Base-by-base conservation (phyloP, 441 rosid genomes). In the Gossypium lobatum region DNA sequence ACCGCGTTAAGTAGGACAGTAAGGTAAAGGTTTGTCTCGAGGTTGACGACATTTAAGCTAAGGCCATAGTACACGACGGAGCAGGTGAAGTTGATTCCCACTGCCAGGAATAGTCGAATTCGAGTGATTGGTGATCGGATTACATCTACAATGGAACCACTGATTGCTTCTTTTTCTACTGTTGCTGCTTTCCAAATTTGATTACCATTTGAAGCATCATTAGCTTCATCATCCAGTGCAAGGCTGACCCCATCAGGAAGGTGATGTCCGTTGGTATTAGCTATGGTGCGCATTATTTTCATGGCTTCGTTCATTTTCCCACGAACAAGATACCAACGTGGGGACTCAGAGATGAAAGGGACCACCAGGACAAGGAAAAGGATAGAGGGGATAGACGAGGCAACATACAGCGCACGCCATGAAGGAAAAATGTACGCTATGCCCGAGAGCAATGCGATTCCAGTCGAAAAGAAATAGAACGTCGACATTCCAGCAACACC, bases 401-500 rank as follows among this genome's bases (percentile, higher is more conserved):
- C 91, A 2, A 92, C 77, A 66, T 91, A 94, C 48, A 94, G 92
- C 1, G 76, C 80, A 17, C 93, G 86, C 98, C 98, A 94, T 0
- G 97, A 80, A 6, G 66, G 87, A 69, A 88, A 88, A 64, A 83
- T 52, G 78, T 87, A 94, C 2, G 97, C 97, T 1, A 86, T 78
- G n/a, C 89, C 89, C 0, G 97, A 77, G 8, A 94, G 85, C n/a
- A 88, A 0, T 0, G 89, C 97, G 1, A 92, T 92, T 28, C 97
- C 97, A 0, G 72, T 11, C 0, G 98, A 92, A 89, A 94, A 92
- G 80, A 94, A 94, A 82, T 92, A 94, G 91, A 94, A 94, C 1
- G 97, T 87, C 71, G 97, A 94, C 97, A 92, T 92, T 75, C 97
- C 98, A 2, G 93, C 97, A 1, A 54, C 83, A 14, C 97, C 96